Evolutionary conservation across 345 rosid species (phyloP), one percentile per base, ranked within the genome.

Genomic region (Camelina neglecta): DNA sequence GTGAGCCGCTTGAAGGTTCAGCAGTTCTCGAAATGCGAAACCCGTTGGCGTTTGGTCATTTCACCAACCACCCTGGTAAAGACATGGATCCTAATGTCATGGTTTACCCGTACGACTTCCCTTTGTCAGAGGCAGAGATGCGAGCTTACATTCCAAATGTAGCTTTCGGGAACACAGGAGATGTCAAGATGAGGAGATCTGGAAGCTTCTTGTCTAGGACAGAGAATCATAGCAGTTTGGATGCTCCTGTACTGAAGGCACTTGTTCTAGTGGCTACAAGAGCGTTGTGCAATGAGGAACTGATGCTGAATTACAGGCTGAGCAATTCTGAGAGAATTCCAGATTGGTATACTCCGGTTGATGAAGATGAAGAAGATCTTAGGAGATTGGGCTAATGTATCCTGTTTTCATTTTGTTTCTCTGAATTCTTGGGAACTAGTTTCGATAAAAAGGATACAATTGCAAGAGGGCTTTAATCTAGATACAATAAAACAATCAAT

Each of bases 21-120:
- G 71, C 85, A 42, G 74, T 85, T 55, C 69, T 90, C 79, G 98
- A 94, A 83, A 83, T 83, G 74, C 87, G 97, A 78, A 94, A 92
- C 70, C 97, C 98, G 9, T 76, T 92, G 71, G 96, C 95, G 49
- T 80, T 87, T 74, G 97, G 95, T 75, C 98, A 94, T 81, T 90
- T 86, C 60, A 84, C 85, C 4, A 94, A 89, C 67, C 96, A 94
- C 63, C 90, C 92, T 1, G 86, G 85, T 2, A 82, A 86, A 79
- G 95, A 78, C 12, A 80, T 84, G 87, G 84, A 70, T 49, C 93
- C 96, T 15, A 94, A 94, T 73, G 98, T 87, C 38, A 94, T 90
- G 92, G 65, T 92, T 49, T 92, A 92, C 54, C 91, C 96, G 12
- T 90, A 87, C 16, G 93, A 92, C 77, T 94, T 92, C 74, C 98